Evolutionary conservation across 1,284 basidiomycete species (phyloP), one percentile per base, ranked within the genome.

Genomic region (Irpex sp.): DNA sequence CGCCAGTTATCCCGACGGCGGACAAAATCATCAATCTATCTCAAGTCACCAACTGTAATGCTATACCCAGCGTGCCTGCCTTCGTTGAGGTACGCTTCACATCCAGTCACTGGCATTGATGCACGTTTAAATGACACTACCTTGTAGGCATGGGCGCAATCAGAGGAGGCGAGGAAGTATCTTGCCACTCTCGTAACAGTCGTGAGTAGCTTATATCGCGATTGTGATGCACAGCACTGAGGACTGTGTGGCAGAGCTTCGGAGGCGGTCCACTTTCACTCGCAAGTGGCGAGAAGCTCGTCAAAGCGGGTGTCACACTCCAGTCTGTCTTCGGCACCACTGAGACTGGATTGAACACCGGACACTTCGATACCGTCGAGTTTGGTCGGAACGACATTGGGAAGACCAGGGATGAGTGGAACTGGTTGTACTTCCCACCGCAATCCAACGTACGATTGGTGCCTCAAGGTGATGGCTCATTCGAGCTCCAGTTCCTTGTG

Each of bases 381-480:
- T 37, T 57, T 5, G 19, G 38, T 6, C 40, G 52, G 15, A 58
- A 63, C 13, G 59, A 51, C 21, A 21, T 38, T 8, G 62, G 31
- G 8, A 67, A 64, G 54, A 60, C 60, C 0, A 59, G 34, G 5
- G 62, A 34, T 4, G 70, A 73, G 26, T 79, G 78, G 78, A 58
- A 65, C 38, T 78, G 74, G 73, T 57, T 73, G 58, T 59, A 59
- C 13, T 67, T 77, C 34, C 31, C 54, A 4, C 13, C 63, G 1
- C 60, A 69, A 0, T 38, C 64, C 5, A 67, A 68, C 0, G n/a
- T 70, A 1, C 66, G 72, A 15, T 80, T 77, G 79, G 67, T 70
- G 0, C 70, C 75, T 13, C 77, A 80, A 60, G 77, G 74, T 2
- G 76, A 78, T 66, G 79, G 77, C 15, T 77, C 73, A 1, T 81